phyloP scores from a whole-genome alignment of 305 asterid genomes.

The Solanum hybrid region DNA sequence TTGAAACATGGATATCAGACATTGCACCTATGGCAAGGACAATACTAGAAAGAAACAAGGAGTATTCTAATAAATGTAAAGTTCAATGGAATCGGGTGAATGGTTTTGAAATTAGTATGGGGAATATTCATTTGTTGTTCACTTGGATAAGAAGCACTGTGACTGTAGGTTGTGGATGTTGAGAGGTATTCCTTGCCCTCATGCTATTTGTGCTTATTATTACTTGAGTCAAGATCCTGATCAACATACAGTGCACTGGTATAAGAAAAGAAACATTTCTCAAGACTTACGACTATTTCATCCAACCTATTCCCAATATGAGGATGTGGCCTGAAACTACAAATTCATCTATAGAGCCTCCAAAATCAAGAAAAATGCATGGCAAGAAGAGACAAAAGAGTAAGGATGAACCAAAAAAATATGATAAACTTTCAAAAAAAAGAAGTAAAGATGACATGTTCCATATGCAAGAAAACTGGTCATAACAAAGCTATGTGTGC shows the following conservation, averaged over 20 bases:
- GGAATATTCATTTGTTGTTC: background rate
- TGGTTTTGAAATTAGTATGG: background rate
- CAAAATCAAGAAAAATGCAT: background rate
- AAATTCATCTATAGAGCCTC: background rate
- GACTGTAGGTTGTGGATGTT: background rate
- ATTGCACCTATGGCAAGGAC: background rate
- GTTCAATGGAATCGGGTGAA: background rate
- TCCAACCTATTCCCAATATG: background rate
- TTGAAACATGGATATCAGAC: background rate
- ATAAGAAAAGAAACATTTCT: too few species aligned
- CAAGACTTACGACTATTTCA: background rate
- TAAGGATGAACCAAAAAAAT: background rate
- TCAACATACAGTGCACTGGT: too few species aligned
- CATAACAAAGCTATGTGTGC: too few species aligned
- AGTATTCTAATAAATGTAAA: background rate
- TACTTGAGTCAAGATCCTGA: too few species aligned
- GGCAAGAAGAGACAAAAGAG: background rate
- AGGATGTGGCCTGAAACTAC: background rate
- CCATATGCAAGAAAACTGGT: too few species aligned
- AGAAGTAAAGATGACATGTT: too few species aligned
- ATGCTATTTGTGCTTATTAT: too few species aligned
- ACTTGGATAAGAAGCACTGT: background rate
- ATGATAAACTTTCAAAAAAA: too few species aligned
- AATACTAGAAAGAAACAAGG: background rate
- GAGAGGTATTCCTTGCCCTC: background rate